Percentiles rank a stretch among this genome's conserved stretches.
Conservation (phyloP, 192 early-diverging fungal species). For the Geranomyces variabilis region DNA sequence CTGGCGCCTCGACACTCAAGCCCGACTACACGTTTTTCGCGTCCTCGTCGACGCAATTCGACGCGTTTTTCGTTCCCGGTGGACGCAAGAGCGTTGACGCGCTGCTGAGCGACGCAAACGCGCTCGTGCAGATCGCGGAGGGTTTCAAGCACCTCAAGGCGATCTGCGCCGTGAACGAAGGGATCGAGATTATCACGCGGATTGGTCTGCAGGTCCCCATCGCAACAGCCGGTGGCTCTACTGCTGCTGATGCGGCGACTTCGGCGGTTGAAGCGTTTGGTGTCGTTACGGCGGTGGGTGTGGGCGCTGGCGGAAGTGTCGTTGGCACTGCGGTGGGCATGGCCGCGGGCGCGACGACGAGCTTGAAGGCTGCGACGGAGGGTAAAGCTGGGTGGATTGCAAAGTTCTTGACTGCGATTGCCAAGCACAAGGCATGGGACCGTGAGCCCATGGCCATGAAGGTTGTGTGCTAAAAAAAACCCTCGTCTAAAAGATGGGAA, state of each 20-base stretch:
- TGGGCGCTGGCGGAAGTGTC: conserved; percentile 7
- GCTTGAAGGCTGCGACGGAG: neutral
- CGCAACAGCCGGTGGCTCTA: too few species aligned
- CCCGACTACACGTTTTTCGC: conserved; percentile 26
- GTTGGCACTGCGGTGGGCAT: conserved; percentile 6
- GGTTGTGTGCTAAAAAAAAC: conserved; percentile 13
- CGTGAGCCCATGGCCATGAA: conserved; percentile 27
- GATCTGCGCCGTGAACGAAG: conserved; percentile 31
- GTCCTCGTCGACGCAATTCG: conserved; percentile 28
- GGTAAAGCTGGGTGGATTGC: neutral
- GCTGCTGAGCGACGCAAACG: conserved; percentile 11
- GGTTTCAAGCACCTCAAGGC: conserved; percentile 35
- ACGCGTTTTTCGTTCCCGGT: conserved; percentile 30
- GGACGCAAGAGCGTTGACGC: conserved; percentile 23
- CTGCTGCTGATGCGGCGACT: too few species aligned
- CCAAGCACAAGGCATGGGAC: conserved; percentile 30
- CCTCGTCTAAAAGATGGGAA: too few species aligned
- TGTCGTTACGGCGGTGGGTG: conserved; percentile 17
- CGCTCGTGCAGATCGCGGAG: conserved; percentile 21
- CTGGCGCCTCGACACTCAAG: conserved; percentile 1
- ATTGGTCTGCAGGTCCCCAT: neutral
- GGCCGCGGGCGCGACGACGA: neutral
- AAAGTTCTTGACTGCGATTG: conserved; percentile 9
- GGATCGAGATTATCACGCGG: conserved; percentile 13
- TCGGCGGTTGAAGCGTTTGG: conserved; percentile 3